Percentiles rank a stretch among this genome's conserved stretches.
Evolutionary conservation across 345 rosid species (phyloP).

Genomic region (Salix udensis): DNA sequence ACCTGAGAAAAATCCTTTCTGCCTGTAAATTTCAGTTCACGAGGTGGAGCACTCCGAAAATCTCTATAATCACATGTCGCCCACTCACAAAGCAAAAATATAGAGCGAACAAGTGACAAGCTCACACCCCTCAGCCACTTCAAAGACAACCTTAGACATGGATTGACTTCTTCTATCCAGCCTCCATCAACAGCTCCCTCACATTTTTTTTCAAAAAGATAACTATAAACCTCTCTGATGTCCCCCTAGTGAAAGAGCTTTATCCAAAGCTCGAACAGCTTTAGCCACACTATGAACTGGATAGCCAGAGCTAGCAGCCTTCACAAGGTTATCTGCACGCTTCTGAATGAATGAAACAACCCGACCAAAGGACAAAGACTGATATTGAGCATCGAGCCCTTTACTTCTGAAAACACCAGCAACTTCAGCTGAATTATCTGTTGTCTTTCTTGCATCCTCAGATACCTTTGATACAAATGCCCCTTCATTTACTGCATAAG

Average conservation of each 20-base stretch:
- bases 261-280: constrained; percentile 88
- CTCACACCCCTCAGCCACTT: constrained; percentile 74
- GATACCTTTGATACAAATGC: constrained; percentile 60
- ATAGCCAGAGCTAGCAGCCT: constrained; percentile 65
- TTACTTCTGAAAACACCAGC: constrained; percentile 52
- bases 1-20: constrained; percentile 77
- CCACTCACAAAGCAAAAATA: constrained; percentile 95
- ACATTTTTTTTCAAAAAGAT: constrained; percentile 74
- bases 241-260: constrained; percentile 79
- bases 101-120: constrained; percentile 65
- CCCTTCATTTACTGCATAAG: constrained; percentile 64
- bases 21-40: constrained; percentile 71
- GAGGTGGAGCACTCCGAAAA: constrained; percentile 58
- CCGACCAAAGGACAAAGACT: constrained; percentile 63
- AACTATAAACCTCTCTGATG: constrained; percentile 51
- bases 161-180: constrained; percentile 84
- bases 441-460: constrained; percentile 62
- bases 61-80: constrained; percentile 93
- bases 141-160: constrained; percentile 75
- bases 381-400: constrained; percentile 68
- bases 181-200: constrained; percentile 67
- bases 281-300: constrained; percentile 69
- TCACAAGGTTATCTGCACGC: constrained; percentile 69
- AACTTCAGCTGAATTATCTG: constrained; percentile 46
- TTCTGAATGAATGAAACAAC: constrained; percentile 69